phyloP scores from a whole-genome alignment of 2,329 filamentous ascomycete species.

The Fusarium albosuccineum region DNA sequence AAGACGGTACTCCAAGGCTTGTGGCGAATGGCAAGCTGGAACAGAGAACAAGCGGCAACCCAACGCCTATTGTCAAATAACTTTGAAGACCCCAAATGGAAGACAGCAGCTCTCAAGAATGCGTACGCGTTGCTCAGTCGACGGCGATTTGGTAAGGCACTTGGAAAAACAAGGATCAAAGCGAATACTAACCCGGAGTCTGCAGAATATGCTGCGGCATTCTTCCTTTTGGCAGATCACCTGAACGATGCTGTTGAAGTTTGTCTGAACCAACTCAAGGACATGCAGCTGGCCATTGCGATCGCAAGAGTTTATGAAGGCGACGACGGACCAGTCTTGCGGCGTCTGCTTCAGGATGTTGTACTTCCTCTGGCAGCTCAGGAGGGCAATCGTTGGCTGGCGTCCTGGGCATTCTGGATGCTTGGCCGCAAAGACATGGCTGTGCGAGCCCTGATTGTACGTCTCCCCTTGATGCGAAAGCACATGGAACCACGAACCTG shows the following conservation, averaged over 20 bases:
- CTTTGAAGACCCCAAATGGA: conserved; percentile 89
- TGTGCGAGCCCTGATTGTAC: conserved; percentile 83
- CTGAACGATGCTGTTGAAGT: conserved; percentile 88
- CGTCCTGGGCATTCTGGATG: conserved; percentile 97
- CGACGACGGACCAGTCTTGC: conserved; percentile 80
- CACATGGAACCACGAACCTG: background rate
- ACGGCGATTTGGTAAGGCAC: conserved; percentile 79
- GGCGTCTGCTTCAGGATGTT: conserved; percentile 81
- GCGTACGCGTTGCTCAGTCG: conserved; percentile 95
- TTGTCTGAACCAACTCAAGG: conserved; percentile 86
- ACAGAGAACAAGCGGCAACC: conserved; percentile 86
- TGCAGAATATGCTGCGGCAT: conserved; percentile 90
- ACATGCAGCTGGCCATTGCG: conserved; percentile 90
- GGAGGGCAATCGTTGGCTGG: conserved; percentile 91
- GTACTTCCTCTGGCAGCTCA: conserved; percentile 82
- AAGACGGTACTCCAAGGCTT: conserved; percentile 91
- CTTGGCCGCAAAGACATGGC: conserved; percentile 85
- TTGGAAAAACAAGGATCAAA: background rate
- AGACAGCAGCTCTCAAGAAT: conserved; percentile 91
- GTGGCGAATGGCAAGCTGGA: conserved; percentile 95
- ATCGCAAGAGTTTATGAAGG: conserved; percentile 91
- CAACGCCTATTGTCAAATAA: conserved; percentile 87
- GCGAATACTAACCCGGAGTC: conserved; percentile 53
- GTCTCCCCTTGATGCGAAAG: conserved; percentile 46
- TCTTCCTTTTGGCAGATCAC: conserved; percentile 91